A percentile compares a stretch with the other conserved stretches of the same genome.
These are phyloP conservation scores for Alternaria gansuensis DNA, from an alignment of 2,329 filamentous ascomycete species.

Conservation along the genomic window DNA sequence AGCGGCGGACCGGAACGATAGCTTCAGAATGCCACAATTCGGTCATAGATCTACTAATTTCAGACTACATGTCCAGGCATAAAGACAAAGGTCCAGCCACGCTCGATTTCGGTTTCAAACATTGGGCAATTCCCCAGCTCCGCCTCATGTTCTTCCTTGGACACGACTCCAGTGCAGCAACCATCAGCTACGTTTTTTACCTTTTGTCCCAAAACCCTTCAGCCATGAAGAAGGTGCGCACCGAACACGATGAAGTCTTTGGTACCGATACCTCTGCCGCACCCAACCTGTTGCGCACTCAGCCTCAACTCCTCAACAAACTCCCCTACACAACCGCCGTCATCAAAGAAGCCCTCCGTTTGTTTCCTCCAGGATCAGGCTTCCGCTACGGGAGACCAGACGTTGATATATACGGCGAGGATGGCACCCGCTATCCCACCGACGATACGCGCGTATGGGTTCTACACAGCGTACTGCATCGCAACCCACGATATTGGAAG, in stretches of 20 bases:
- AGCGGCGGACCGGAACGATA: constrained; percentile 11
- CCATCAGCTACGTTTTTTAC: constrained; percentile 44
- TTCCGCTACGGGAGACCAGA: constrained; percentile 25
- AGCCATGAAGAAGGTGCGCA: constrained; percentile 31
- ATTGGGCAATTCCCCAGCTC: constrained; percentile 13
- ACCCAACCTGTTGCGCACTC: constrained; percentile 24
- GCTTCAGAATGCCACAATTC: constrained; percentile 12
- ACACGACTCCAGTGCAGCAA: constrained; percentile 49
- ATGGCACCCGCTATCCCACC: constrained; percentile 31
- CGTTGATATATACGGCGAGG: constrained; percentile 32
- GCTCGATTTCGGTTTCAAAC: constrained; percentile 36
- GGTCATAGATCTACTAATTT: constrained; percentile 24
- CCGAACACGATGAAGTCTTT: constrained; percentile 46
- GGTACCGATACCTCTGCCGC: constrained; percentile 28
- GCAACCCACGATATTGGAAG: constrained; percentile 31
- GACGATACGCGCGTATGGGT: constrained; percentile 29
- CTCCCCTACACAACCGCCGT: constrained; percentile 45
- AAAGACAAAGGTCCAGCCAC: constrained; percentile 14
- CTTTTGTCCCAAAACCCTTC: constrained; percentile 40
- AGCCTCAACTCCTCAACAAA: constrained; percentile 42
- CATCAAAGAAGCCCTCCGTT: constrained; percentile 49
- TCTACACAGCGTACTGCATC: constrained; percentile 28
- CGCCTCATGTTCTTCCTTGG: constrained; percentile 43
- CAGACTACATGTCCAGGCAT: constrained; percentile 21
- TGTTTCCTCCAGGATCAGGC: constrained; percentile 49